Conservation (phyloP, 495 filamentous ascomycete genomes). For the Aspergillus leporis region DNA sequence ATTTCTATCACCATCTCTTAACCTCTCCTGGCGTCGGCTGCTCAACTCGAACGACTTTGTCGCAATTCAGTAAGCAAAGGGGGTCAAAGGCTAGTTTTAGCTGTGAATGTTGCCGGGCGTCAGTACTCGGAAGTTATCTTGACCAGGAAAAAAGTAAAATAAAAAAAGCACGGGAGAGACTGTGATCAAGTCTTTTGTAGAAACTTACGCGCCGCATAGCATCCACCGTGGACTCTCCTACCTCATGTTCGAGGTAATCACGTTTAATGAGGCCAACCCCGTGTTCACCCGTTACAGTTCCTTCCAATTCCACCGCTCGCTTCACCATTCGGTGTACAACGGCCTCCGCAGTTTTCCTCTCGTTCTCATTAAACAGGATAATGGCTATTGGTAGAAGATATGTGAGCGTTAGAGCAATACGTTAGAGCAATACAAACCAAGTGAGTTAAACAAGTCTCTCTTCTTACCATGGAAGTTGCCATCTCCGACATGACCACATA, state of each 20-base stretch:
- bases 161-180: too few species aligned
- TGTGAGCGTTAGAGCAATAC: background rate
- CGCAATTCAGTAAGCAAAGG: constrained; percentile 64
- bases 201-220: constrained; percentile 61
- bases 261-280: constrained; percentile 56
- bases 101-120: constrained; percentile 32
- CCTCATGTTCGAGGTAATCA: constrained; percentile 56
- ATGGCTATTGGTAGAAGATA: constrained; percentile 37
- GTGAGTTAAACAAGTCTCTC: background rate
- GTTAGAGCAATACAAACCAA: background rate
- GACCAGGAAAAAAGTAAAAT: too few species aligned
- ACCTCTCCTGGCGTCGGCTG: constrained; percentile 38
- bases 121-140: constrained; percentile 7
- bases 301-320: constrained; percentile 57
- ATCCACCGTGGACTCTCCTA: constrained; percentile 57
- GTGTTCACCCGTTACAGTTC: constrained; percentile 59
- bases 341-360: constrained; percentile 39
- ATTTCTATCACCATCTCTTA: constrained; percentile 38
- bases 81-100: constrained; percentile 68
- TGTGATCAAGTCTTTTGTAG: background rate
- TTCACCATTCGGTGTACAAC: constrained; percentile 55
- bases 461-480: constrained; percentile 62
- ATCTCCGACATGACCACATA: constrained; percentile 70
- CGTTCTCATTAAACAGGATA: constrained; percentile 54
- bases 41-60: constrained; percentile 61